Evolutionary conservation across 805 yeast genomes (phyloP).

Genomic region (Metschnikowia similis): DNA sequence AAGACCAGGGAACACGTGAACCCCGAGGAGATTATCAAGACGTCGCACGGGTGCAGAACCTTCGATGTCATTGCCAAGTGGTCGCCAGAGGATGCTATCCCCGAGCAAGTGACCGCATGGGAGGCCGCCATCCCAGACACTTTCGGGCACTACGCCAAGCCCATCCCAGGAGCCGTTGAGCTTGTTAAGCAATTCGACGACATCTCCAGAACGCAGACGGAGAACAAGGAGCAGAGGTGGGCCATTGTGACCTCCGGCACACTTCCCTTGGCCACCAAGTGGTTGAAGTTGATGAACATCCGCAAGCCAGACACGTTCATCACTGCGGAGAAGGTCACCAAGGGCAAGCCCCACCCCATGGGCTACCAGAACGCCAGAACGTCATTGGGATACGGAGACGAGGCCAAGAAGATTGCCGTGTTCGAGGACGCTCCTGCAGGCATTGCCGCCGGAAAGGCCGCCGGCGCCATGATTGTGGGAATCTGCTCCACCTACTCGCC

Average conservation of each 20-base stretch:
- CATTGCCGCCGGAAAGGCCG: conserved; percentile 74
- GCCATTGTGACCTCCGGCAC: conserved; percentile 88
- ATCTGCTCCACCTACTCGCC: conserved; percentile 76
- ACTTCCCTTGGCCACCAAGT: conserved; percentile 67
- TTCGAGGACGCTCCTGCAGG: conserved; percentile 93
- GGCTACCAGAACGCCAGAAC: conserved; percentile 65
- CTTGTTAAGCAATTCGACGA: conserved; percentile 52
- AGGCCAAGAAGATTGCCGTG: conserved; percentile 48
- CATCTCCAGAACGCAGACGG: conserved; percentile 40
- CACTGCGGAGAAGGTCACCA: conserved; percentile 73
- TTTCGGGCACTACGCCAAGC: conserved; percentile 68
- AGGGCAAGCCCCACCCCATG: conserved; percentile 85
- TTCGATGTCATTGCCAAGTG: conserved; percentile 69
- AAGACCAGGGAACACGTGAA: conserved; percentile 62
- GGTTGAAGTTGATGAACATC: conserved; percentile 64
- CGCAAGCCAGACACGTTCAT: conserved; percentile 70
- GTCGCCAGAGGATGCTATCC: conserved; percentile 71
- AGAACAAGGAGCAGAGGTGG: conserved; percentile 56
- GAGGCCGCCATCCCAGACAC: conserved; percentile 69
- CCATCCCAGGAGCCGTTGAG: conserved; percentile 72
- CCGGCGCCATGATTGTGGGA: conserved; percentile 80
- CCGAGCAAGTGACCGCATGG: conserved; percentile 58
- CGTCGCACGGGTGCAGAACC: conserved; percentile 82
- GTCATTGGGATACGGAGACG: conserved; percentile 37
- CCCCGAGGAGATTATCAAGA: conserved; percentile 65